Evolutionary conservation across 2,329 filamentous ascomycete genomes (phyloP).

Genomic region (Aspergillus pseudotamarii): DNA sequence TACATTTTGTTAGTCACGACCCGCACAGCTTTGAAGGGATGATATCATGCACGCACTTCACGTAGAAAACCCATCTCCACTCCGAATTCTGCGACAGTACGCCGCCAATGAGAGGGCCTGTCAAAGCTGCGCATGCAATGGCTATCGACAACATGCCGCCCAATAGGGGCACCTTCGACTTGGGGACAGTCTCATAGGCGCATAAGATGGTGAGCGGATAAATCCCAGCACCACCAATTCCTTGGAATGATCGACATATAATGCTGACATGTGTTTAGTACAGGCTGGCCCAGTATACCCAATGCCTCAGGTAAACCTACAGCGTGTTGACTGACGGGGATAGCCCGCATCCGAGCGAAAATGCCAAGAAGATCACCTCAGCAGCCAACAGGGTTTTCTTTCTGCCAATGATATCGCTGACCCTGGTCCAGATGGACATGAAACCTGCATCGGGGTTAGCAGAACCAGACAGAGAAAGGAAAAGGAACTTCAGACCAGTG

Average conservation of each 20-base stretch:
- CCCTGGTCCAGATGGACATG: slow-evolving; percentile 7
- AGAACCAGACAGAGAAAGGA: neutral
- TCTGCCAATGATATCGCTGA: slow-evolving; percentile 5
- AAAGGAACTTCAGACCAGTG: slow-evolving; percentile 24
- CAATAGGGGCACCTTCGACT: neutral
- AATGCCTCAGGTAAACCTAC: neutral
- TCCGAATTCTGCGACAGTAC: slow-evolving; percentile 10
- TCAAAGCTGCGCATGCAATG: slow-evolving; percentile 1
- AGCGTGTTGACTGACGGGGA: neutral
- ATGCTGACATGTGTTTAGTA: neutral
- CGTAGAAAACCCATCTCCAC: slow-evolving; percentile 35
- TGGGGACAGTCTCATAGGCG: neutral
- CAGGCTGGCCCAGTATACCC: neutral
- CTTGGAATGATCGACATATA: slow-evolving; percentile 10
- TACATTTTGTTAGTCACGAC: neutral
- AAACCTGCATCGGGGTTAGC: slow-evolving; percentile 2
- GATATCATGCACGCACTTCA: slow-evolving; percentile 16
- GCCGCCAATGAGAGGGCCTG: slow-evolving; percentile 6
- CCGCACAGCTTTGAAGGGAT: no score
- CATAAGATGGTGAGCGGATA: slow-evolving; percentile 7
- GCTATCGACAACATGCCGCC: neutral
- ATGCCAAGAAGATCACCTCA: neutral
- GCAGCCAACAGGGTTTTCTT: slow-evolving; percentile 3
- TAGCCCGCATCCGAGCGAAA: slow-evolving; percentile 6
- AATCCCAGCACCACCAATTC: slow-evolving; percentile 7